phyloP scores from a whole-genome alignment of 768 basidiomycete species.

The Tulasnella calospora region DNA sequence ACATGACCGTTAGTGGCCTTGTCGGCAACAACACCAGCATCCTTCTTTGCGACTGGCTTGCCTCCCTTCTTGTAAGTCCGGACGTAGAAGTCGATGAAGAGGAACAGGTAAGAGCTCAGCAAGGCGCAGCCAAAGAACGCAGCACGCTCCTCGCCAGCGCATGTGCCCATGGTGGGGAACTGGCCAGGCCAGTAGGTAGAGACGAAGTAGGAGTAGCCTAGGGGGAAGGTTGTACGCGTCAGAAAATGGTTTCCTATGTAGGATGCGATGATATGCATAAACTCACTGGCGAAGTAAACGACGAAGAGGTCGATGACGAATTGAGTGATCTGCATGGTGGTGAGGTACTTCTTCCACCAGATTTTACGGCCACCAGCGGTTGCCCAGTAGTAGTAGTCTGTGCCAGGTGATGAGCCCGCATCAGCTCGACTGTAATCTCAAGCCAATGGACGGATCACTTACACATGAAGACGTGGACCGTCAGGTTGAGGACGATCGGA shows the following conservation, averaged over 20 bases:
- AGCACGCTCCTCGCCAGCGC: slow-evolving; percentile 82
- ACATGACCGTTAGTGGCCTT: slow-evolving; percentile 9
- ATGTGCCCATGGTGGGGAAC: slow-evolving; percentile 76
- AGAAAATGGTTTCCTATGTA: too few species aligned
- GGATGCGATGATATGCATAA: too few species aligned
- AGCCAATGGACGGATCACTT: slow-evolving; percentile 36
- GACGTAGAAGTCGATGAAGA: slow-evolving; percentile 95
- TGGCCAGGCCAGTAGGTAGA: slow-evolving; percentile 47
- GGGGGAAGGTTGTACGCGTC: slow-evolving; percentile 6
- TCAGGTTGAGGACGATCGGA: slow-evolving; percentile 83
- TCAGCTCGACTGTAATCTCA: slow-evolving; percentile 20
- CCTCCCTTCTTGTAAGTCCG: slow-evolving; percentile 31
- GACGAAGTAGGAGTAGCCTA: slow-evolving; percentile 77
- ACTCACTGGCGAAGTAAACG: slow-evolving; percentile 94
- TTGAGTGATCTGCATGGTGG: slow-evolving; percentile 93
- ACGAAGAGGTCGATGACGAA: slow-evolving; percentile 87
- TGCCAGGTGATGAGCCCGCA: not conserved
- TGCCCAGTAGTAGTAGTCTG: slow-evolving; percentile 99
- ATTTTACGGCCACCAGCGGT: slow-evolving; percentile 95
- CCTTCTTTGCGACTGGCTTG: slow-evolving; percentile 14
- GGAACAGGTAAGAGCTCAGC: slow-evolving; percentile 81
- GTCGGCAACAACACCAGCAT: not conserved
- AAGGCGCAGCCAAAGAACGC: slow-evolving; percentile 86
- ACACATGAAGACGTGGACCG: slow-evolving; percentile 98
- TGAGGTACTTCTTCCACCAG: slow-evolving; percentile 99